These are phyloP conservation scores for Solanum chacoense DNA, from an alignment of 305 asterid species.

Conservation along the genomic window DNA sequence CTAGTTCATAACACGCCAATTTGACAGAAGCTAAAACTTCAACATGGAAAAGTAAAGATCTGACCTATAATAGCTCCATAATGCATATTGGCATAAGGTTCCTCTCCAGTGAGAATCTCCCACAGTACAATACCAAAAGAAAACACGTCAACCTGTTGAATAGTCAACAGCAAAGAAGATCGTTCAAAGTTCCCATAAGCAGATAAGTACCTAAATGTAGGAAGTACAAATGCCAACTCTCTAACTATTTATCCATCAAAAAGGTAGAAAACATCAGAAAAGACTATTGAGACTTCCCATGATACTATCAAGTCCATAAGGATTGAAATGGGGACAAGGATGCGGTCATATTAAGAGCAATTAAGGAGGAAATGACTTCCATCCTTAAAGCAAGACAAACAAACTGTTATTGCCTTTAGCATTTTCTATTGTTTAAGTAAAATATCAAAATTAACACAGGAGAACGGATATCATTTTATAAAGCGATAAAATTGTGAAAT, in stretches of 20 bases:
- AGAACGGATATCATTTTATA: neutral
- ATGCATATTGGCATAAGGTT: constrained; percentile 86
- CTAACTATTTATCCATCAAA: neutral
- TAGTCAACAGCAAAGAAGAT: constrained; percentile 7
- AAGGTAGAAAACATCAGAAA: neutral
- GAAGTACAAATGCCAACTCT: neutral
- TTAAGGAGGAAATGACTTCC: neutral
- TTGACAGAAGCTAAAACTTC: neutral
- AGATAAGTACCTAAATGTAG: neutral
- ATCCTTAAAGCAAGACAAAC: neutral
- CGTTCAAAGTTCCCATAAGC: neutral
- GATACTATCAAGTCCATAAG: neutral
- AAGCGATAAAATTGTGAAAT: neutral
- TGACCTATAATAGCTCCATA: constrained; percentile 81
- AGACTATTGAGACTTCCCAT: neutral
- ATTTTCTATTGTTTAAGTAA: neutral
- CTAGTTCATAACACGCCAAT: neutral
- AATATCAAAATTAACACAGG: neutral
- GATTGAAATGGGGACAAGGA: neutral
- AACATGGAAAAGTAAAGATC: constrained; percentile 4
- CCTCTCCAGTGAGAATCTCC: constrained; percentile 93
- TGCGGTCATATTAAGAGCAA: neutral
- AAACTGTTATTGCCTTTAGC: neutral
- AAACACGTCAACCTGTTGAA: constrained; percentile 66
- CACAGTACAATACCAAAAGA: constrained; percentile 82